Evolutionary conservation across 345 rosid species (phyloP), one percentile per base, ranked within the genome.

Genomic region (Populus nigra): DNA sequence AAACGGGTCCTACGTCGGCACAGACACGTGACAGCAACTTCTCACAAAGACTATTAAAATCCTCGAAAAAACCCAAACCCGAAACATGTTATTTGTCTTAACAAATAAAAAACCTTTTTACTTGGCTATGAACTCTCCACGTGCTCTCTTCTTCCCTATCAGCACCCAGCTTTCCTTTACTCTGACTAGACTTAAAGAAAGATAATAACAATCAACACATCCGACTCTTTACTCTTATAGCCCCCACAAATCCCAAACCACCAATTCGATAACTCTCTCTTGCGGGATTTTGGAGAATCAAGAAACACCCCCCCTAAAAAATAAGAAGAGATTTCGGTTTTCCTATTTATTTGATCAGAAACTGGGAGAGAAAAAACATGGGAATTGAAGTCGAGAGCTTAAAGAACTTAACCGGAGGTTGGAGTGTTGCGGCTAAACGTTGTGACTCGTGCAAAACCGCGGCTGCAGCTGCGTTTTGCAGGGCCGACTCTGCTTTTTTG

Each of bases 1-100:
- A 7, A 4, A 2, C 4, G 68, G 87, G 86, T 62, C 84, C 89
- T 82, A 77, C 78, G 88, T 86, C 86, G 87, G 87, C 88, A 86
- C 82, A 80, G 88, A 83, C 91, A 80, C 43, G 10, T 77, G 86
- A 86, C 90, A 33, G 29, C 55, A 45, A 43, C 83, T 8, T 27
- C 65, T 55, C 65, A 39, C 50, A 4, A 79, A 69, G 76, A 79
- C 59, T 62, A 78, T 72, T 74, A 77, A 75, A 84, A 69, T 45
- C 41, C 41, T 2, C 31, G 72, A 81, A 55, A 17, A 20, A 39
- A 43, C 12, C 50, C 41, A 5, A 33, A 35, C 31, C 9, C 38
- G 39, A 2, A 36, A 61, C 47, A 49, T 49, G 3, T 41, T 45
- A 20, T 36, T 27, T 23, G 29, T 71, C 62, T 31, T 7, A 2